Conservation (phyloP, 2,329 filamentous ascomycete species). For the Colletotrichum musae region DNA sequence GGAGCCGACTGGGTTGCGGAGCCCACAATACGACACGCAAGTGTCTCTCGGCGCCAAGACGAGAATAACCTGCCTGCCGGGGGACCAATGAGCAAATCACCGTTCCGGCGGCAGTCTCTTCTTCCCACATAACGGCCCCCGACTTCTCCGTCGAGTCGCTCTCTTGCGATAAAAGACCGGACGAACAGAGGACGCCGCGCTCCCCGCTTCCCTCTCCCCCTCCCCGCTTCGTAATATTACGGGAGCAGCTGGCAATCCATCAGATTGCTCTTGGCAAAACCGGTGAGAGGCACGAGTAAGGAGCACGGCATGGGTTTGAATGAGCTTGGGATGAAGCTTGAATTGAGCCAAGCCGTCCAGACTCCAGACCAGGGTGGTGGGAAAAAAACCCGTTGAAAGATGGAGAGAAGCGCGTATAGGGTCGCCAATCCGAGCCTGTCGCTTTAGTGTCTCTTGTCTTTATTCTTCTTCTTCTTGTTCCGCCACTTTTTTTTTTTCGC, state of each 20-base stretch:
- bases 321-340: constrained; percentile 14
- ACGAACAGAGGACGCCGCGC: too few relatives aligned
- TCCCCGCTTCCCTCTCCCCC: too few relatives aligned
- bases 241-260: not conserved
- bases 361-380: too few relatives aligned
- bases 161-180: too few relatives aligned
- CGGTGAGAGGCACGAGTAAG: constrained; percentile 23
- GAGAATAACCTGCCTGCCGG: not conserved
- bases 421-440: constrained; percentile 17
- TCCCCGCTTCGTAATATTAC: too few relatives aligned
- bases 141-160: too few relatives aligned
- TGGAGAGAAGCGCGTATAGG: not conserved
- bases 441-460: not conserved
- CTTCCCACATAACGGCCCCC: too few relatives aligned
- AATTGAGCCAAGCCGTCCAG: constrained; percentile 27
- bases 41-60: constrained; percentile 21
- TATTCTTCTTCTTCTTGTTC: not conserved
- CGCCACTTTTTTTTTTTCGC: not conserved
- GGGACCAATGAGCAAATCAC: too few relatives aligned
- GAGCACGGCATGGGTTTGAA: not conserved
- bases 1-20: constrained; percentile 9
- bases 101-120: too few relatives aligned
- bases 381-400: constrained; percentile 19
- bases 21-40: constrained; percentile 13
- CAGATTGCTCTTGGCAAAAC: constrained; percentile 18